Evolutionary conservation across 179 eudicot species (phyloP).

Genomic region (Beta lomatogona): DNA sequence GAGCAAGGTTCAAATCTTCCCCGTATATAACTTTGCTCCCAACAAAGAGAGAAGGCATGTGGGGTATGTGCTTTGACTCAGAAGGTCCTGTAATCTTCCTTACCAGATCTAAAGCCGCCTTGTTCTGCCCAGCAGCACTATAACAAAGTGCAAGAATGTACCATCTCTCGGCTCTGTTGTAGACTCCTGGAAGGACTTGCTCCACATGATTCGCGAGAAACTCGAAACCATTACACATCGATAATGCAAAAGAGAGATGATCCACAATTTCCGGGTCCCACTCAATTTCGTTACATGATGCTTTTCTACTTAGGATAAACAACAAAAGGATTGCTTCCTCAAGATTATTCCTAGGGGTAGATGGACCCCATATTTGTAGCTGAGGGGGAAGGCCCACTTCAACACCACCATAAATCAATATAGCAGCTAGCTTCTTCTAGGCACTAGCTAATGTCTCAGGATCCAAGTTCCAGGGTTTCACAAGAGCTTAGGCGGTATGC

Average conservation of each 20-base stretch:
- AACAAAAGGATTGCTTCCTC: constrained; percentile 87
- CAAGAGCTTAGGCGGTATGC: constrained; percentile 73
- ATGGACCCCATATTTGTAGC: constrained; percentile 46
- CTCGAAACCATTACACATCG: constrained; percentile 65
- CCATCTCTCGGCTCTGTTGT: constrained; percentile 76
- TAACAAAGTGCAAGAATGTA: constrained; percentile 88
- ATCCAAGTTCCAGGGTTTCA: constrained; percentile 77
- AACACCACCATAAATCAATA: constrained; percentile 74
- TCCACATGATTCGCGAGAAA: constrained; percentile 70
- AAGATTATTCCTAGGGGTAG: constrained; percentile 48
- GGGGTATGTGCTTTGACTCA: constrained; percentile 48
- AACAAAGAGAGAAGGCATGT: constrained; percentile 63
- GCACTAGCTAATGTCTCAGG: constrained; percentile 57
- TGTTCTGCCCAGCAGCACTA: constrained; percentile 70
- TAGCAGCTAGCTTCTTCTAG: constrained; percentile 72
- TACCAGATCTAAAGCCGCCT: constrained; percentile 58
- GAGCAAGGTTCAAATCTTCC: constrained; percentile 50
- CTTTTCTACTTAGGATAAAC: constrained; percentile 61
- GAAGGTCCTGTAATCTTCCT: constrained; percentile 52
- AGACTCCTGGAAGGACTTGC: constrained; percentile 72
- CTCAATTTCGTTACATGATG: constrained; percentile 54
- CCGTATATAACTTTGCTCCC: constrained; percentile 79
- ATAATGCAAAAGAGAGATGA: constrained; percentile 77
- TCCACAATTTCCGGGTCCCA: constrained; percentile 76
- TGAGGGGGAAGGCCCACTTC: constrained; percentile 64